These are phyloP conservation scores for Botrytis fragariae DNA, from an alignment of 2,329 filamentous ascomycete species.

Conservation along the genomic window DNA sequence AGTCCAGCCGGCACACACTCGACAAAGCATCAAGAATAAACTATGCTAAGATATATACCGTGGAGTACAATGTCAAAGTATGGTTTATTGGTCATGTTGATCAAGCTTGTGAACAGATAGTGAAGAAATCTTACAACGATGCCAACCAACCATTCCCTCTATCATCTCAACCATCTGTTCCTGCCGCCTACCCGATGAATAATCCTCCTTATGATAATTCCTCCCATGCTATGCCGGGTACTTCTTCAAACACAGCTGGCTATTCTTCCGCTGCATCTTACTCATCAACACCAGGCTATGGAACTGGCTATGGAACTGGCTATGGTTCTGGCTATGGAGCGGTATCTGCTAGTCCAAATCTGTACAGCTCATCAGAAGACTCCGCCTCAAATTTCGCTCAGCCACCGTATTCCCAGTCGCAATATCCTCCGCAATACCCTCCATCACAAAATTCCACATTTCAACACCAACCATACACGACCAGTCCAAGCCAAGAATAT, in stretches of 20 bases:
- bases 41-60: slow-evolving; percentile 35
- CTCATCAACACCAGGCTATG: not conserved
- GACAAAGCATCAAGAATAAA: slow-evolving; percentile 29
- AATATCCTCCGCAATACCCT: not conserved
- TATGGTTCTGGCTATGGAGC: no score
- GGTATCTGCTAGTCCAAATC: not conserved
- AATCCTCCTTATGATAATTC: not conserved
- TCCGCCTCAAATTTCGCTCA: not conserved
- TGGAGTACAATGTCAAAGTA: slow-evolving; percentile 34
- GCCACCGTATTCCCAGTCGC: not conserved
- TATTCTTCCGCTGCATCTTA: not conserved
- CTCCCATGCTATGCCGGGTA: not conserved
- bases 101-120: not conserved
- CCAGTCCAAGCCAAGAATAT: not conserved
- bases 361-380: not conserved
- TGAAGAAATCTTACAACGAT: not conserved
- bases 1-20: slow-evolving; percentile 17
- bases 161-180: not conserved
- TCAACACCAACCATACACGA: not conserved
- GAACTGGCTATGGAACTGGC: not conserved
- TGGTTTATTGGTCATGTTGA: slow-evolving; percentile 29
- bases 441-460: not conserved
- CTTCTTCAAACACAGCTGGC: not conserved
- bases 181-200: not conserved
- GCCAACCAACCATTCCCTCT: not conserved